Conservation (phyloP, 2,329 filamentous ascomycete genomes). For the Chrysoporthe puriensis region DNA sequence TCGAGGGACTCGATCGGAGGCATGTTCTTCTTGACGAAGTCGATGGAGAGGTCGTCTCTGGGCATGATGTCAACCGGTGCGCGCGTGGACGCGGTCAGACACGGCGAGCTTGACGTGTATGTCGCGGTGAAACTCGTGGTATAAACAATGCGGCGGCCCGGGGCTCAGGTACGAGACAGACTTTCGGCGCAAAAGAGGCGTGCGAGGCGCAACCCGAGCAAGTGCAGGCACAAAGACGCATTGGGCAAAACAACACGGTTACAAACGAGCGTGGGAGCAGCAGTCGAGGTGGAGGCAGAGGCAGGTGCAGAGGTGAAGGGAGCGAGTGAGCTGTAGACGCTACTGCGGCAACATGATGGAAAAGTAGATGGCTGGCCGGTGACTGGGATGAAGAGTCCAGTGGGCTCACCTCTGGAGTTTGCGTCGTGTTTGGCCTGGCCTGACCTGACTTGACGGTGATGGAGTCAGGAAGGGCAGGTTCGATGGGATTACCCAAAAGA, state of each 20-base stretch:
- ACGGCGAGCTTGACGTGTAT: slow-evolving; percentile 25
- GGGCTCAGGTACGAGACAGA: slow-evolving; percentile 13
- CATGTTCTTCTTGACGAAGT: slow-evolving; percentile 70
- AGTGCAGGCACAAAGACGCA: slow-evolving; percentile 9
- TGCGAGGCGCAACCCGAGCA: slow-evolving; percentile 9
- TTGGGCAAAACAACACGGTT: slow-evolving; percentile 3
- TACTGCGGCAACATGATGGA: slow-evolving; percentile 24
- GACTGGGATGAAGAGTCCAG: slow-evolving; percentile 26
- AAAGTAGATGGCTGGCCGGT: slow-evolving; percentile 26
- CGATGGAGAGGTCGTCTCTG: slow-evolving; percentile 74
- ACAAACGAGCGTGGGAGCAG: slow-evolving; percentile 6
- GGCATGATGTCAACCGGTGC: slow-evolving; percentile 65
- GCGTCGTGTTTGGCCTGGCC: not conserved
- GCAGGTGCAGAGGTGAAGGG: slow-evolving; percentile 29
- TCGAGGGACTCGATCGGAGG: slow-evolving; percentile 62
- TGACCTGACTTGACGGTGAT: slow-evolving; percentile 18
- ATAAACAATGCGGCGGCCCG: slow-evolving; percentile 11
- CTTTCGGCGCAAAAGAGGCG: slow-evolving; percentile 11
- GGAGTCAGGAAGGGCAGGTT: slow-evolving; percentile 18
- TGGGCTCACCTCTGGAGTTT: slow-evolving; percentile 24
- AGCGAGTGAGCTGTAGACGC: slow-evolving; percentile 6
- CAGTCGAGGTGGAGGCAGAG: slow-evolving; percentile 7
- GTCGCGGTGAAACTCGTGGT: slow-evolving; percentile 23
- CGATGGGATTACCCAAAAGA: not conserved
- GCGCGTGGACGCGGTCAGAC: slow-evolving; percentile 32